Base-by-base conservation (phyloP, 2,329 filamentous ascomycete genomes). In the Kalmusia sp. region DNA sequence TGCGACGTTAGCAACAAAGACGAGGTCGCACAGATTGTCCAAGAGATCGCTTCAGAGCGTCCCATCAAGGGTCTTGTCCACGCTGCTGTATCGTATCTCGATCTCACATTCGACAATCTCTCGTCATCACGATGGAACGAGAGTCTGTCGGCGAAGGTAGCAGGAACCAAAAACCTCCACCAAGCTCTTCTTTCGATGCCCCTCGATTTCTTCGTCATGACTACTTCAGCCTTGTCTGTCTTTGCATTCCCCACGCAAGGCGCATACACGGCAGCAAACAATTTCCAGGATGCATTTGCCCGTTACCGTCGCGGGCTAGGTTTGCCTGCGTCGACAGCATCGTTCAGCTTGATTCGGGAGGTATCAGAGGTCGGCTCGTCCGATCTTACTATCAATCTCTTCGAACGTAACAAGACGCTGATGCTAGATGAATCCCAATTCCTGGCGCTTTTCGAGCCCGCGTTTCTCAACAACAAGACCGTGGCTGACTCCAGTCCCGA, bases 141-240 rank as follows among this genome's bases (percentile, higher is more conserved):
- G 2, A 49, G 41, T 4, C 44, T 65, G 1, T 39, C 44, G 2
- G 58, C 67, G 2, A 71, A 72, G 33, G 63, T 72, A 4, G 19
- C 30, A 1, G 70, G 69, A 0, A 63, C 67, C 1, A 54, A 34
- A 15, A 67, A 70, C 33, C 57, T 71, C 3, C 69, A 71, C 55
- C 50, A 62, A 31, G 54, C 51, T 0, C 53, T 50, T 1, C 11
- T 47, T 2, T 9, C 33, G 3, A 30, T 52, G 15, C 35, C 51
- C 4, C 54, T 69, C 5, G 63, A 69, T 39, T 66, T 69, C 50
- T 70, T 71, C 55, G 39, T 61, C 43, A 59, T 69, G 52, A 49
- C 54, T 6, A 59, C 52, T 7, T 64, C 63, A 6, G 47, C 59
- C 9, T 35, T 33, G 3, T 53, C 55, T 9, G 49, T 65, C 6